A percentile compares a stretch with the other conserved stretches of the same genome.
Conservation (phyloP, 2,329 filamentous ascomycete species). For the Tolypocladium nubicola region DNA sequence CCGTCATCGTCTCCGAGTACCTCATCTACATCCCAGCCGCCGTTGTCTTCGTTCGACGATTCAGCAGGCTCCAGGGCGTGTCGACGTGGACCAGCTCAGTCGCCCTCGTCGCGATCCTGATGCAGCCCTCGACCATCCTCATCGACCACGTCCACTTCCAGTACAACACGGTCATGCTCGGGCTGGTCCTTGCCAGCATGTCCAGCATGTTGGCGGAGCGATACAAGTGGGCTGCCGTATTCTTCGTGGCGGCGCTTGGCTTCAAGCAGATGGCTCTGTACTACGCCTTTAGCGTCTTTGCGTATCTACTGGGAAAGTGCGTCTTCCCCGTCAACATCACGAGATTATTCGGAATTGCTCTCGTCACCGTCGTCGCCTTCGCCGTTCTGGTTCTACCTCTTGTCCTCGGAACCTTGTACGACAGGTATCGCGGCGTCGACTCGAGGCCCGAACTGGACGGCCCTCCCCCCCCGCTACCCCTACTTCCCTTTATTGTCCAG, state of each 20-base stretch:
- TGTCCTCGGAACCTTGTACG: constrained; percentile 58
- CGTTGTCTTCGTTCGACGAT: constrained; percentile 76
- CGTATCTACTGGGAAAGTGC: constrained; percentile 80
- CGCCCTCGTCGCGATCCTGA: constrained; percentile 77
- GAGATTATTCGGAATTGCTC: constrained; percentile 64
- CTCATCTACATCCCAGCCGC: constrained; percentile 77
- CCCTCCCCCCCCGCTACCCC: constrained; percentile 50
- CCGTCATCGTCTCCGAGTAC: constrained; percentile 84
- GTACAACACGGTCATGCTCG: constrained; percentile 98
- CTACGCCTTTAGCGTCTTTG: constrained; percentile 87
- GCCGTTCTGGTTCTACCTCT: constrained; percentile 66
- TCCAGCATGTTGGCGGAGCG: constrained; percentile 81
- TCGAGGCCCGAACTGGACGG: constrained; percentile 45
- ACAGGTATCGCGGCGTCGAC: constrained; percentile 53
- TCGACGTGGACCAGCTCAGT: constrained; percentile 75
- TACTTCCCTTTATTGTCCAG: constrained; percentile 46
- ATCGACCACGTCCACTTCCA: constrained; percentile 96
- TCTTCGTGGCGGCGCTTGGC: constrained; percentile 86
- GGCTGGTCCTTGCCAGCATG: constrained; percentile 75
- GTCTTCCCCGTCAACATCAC: constrained; percentile 62
- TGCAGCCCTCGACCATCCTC: constrained; percentile 84
- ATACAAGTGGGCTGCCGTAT: constrained; percentile 79
- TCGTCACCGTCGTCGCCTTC: constrained; percentile 65
- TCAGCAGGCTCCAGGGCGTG: constrained; percentile 64
- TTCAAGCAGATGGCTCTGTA: constrained; percentile 99